Percentiles rank a stretch among this genome's conserved stretches.
These are phyloP conservation scores for Emiliania huxleyi DNA, from an alignment of 78 protist species.

Conservation along the genomic window DNA sequence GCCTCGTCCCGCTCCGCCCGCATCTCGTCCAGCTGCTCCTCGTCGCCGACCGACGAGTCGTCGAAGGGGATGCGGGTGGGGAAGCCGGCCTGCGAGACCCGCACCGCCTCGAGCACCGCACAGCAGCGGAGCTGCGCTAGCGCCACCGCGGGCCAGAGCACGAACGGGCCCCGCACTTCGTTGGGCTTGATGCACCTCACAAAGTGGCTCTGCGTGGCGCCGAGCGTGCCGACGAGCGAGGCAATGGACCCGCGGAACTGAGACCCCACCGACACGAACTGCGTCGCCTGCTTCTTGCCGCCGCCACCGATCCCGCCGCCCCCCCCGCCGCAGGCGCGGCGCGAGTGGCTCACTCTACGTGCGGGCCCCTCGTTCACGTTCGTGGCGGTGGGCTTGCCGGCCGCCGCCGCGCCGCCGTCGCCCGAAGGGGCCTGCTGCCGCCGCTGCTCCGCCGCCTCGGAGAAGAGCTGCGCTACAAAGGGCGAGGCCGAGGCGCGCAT, in stretches of 20 bases:
- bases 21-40: neutral
- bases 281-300: neutral
- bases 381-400: neutral
- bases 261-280: neutral
- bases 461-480: neutral
- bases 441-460: neutral
- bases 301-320: too few relatives aligned
- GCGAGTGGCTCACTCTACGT: too few relatives aligned
- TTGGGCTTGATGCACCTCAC: conserved; percentile 72
- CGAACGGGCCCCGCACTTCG: neutral
- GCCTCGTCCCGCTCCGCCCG: neutral
- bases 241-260: neutral
- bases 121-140: conserved; percentile 11
- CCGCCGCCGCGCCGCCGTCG: neutral
- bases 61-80: conserved; percentile 11
- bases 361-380: too few relatives aligned
- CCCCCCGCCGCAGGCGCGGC: too few relatives aligned
- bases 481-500: neutral
- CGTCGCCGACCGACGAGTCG: neutral
- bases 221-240: neutral
- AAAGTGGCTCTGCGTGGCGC: neutral
- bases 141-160: neutral
- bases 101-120: conserved; percentile 40
- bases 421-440: neutral
- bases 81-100: conserved; percentile 30